These are phyloP conservation scores for Albizia julibrissin DNA, from an alignment of 306 rosid species.

Conservation along the genomic window DNA sequence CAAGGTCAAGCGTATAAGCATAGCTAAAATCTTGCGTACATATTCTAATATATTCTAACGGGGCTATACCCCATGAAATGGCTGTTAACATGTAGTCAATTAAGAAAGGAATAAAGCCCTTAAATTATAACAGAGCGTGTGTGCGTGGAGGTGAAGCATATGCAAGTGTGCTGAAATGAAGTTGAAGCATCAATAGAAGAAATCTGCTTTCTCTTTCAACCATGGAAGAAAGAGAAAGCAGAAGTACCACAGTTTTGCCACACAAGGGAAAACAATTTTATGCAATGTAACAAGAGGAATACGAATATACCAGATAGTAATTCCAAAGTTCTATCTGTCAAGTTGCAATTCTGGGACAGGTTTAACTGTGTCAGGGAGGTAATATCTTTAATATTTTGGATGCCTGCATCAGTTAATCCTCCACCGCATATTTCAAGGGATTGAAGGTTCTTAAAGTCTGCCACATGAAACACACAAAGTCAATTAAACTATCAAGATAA, in stretches of 20 bases:
- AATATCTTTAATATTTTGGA: slow-evolving; percentile 77
- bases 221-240: not conserved
- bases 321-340: slow-evolving; percentile 88
- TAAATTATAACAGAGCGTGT: not conserved
- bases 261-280: not conserved
- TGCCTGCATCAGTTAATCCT: slow-evolving; percentile 87
- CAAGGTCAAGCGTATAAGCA: not conserved
- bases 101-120: not conserved
- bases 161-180: not conserved
- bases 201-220: not conserved
- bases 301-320: slow-evolving; percentile 73
- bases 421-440: slow-evolving; percentile 97
- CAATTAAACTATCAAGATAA: slow-evolving; percentile 22
- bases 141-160: too few species aligned
- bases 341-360: slow-evolving; percentile 88
- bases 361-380: slow-evolving; percentile 81
- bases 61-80: not conserved
- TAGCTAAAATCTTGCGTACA: not conserved
- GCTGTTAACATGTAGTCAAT: not conserved
- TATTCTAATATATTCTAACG: not conserved
- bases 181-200: not conserved
- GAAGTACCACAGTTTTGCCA: not conserved
- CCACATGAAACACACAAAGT: slow-evolving; percentile 25
- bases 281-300: slow-evolving; percentile 20
- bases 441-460: slow-evolving; percentile 86